These are phyloP conservation scores for Geoglossum glabrum DNA, from an alignment of 495 filamentous ascomycete species.

Conservation along the genomic window DNA sequence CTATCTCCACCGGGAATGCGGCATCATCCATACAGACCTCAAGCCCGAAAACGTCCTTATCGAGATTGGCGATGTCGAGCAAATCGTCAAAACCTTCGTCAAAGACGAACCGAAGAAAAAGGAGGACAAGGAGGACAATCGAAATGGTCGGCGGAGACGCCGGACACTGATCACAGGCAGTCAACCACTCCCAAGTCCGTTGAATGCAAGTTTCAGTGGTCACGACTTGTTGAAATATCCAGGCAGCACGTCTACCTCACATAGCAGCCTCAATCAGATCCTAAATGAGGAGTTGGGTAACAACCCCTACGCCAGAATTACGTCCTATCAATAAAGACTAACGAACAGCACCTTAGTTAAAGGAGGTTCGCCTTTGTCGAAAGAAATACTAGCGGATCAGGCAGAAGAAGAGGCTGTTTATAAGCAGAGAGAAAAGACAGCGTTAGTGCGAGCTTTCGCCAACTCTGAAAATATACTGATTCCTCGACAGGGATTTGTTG, in stretches of 20 bases:
- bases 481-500: constrained; percentile 50
- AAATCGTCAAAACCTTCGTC: constrained; percentile 88
- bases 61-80: constrained; percentile 95
- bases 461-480: not conserved
- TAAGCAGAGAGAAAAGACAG: constrained; percentile 79
- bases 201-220: constrained; percentile 77
- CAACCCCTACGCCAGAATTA: constrained; percentile 10
- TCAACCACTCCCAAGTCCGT: constrained; percentile 84
- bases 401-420: constrained; percentile 47
- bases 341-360: constrained; percentile 14
- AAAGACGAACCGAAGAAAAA: constrained; percentile 55
- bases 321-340: not conserved
- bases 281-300: constrained; percentile 52
- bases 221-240: constrained; percentile 42
- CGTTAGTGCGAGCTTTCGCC: constrained; percentile 35
- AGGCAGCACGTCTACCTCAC: constrained; percentile 49
- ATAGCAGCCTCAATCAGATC: constrained; percentile 68
- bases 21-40: constrained; percentile 95
- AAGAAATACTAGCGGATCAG: not conserved
- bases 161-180: constrained; percentile 93
- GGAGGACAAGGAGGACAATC: constrained; percentile 63
- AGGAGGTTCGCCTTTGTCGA: constrained; percentile 21
- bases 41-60: constrained; percentile 98
- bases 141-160: constrained; percentile 80
- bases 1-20: constrained; percentile 92